These are phyloP conservation scores for Leonotis leonurus DNA, from an alignment of 257 asterid species.

Conservation along the genomic window DNA sequence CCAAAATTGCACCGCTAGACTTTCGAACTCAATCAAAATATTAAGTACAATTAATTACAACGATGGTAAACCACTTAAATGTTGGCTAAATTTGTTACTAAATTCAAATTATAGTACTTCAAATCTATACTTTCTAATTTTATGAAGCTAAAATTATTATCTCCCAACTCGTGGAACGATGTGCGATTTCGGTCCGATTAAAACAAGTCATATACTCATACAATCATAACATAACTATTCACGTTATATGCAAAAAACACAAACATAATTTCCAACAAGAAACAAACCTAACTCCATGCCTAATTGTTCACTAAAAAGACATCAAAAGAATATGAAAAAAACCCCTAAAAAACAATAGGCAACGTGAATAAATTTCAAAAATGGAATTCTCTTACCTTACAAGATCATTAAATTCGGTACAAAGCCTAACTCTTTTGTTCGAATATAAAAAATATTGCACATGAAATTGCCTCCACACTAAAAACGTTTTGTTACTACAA, in stretches of 20 bases:
- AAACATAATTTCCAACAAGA: not conserved
- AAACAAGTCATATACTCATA: too few species aligned
- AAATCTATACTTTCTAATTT: too few species aligned
- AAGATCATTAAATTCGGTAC: not conserved
- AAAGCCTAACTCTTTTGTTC: not conserved
- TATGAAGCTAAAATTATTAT: too few species aligned
- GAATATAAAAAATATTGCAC: not conserved
- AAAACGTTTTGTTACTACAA: conserved; percentile 9
- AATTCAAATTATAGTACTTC: too few species aligned
- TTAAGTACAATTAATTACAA: too few species aligned
- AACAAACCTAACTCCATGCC: not conserved
- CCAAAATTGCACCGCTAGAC: too few species aligned
- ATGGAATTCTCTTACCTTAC: not conserved
- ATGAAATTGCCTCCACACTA: not conserved
- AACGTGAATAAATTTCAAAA: not conserved
- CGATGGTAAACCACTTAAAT: too few species aligned
- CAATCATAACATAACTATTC: not conserved
- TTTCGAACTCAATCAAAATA: too few species aligned
- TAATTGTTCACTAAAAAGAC: too few species aligned
- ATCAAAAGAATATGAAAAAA: not conserved
- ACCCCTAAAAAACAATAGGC: not conserved
- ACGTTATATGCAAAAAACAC: not conserved
- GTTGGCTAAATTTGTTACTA: too few species aligned
- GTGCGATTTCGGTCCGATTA: too few species aligned
- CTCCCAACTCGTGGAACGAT: too few species aligned